These are phyloP conservation scores for Stephania cephalantha DNA, from an alignment of 164 flowering plant species.

Conservation along the genomic window DNA sequence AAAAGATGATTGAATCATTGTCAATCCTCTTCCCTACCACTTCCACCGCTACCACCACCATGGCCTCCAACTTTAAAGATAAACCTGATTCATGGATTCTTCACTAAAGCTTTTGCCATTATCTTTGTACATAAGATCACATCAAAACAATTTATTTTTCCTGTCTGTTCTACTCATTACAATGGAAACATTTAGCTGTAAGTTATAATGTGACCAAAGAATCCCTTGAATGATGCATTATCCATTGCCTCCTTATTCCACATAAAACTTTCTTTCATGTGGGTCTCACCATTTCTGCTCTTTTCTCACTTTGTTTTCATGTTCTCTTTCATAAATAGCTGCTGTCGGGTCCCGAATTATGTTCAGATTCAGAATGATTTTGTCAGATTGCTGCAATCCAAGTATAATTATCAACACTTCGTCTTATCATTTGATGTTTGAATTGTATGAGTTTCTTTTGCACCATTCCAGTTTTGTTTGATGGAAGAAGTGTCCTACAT, in stretches of 20 bases:
- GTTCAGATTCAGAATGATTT: constrained; percentile 1
- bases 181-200: neutral
- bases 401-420: neutral
- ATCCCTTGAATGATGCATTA: neutral
- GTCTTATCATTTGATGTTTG: constrained; percentile 2
- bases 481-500: neutral
- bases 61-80: neutral
- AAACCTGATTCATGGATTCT: neutral
- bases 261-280: neutral
- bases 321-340: neutral
- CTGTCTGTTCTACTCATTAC: constrained; percentile 2
- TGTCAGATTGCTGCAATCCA: constrained; percentile 2
- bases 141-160: neutral
- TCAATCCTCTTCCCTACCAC: neutral
- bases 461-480: neutral
- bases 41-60: neutral
- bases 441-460: constrained; percentile 1
- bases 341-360: neutral
- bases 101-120: constrained; percentile 1
- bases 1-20: constrained; percentile 2
- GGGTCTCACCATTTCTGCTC: constrained; percentile 4
- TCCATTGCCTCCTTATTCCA: neutral
- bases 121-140: constrained; percentile 1
- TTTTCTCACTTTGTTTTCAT: neutral
- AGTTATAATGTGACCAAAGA: neutral